phyloP scores from a whole-genome alignment of 1,139 yeast genomes.

The Kurtzmaniella quercitrusa region DNA sequence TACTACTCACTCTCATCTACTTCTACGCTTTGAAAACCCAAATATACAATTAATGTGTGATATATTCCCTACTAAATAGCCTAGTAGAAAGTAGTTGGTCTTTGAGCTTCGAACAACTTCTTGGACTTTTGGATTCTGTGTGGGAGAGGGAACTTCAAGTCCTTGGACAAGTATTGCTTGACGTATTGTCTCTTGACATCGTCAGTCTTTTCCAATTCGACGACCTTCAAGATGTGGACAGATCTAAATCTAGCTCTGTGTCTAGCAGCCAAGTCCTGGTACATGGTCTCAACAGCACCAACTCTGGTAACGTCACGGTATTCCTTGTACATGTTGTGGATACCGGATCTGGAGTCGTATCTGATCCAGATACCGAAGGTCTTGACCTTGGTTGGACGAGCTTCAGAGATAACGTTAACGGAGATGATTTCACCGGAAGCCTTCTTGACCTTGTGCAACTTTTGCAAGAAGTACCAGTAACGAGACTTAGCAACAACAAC shows the following conservation, averaged over 20 bases:
- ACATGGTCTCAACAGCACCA: slow-evolving; percentile 97
- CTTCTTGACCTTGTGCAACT: slow-evolving; percentile 99
- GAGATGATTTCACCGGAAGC: slow-evolving; percentile 99
- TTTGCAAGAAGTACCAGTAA: slow-evolving; percentile 99
- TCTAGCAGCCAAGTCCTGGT: slow-evolving; percentile 99
- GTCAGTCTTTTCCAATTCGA: slow-evolving; percentile 94
- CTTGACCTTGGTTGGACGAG: slow-evolving; percentile 98
- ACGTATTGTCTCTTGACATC: slow-evolving; percentile 99
- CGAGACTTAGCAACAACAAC: slow-evolving; percentile 99
- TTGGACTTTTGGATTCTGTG: slow-evolving; percentile 96
- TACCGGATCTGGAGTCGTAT: slow-evolving; percentile 99
- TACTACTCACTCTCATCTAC: background rate
- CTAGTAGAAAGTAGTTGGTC: slow-evolving; percentile 97
- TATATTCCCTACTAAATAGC: slow-evolving; percentile 8
- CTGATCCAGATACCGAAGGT: slow-evolving; percentile 99
- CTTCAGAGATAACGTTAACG: slow-evolving; percentile 85
- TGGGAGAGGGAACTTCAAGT: slow-evolving; percentile 99
- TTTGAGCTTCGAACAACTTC: slow-evolving; percentile 84
- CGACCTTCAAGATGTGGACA: slow-evolving; percentile 97
- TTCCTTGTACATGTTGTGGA: slow-evolving; percentile 99
- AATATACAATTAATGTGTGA: slow-evolving; percentile 11
- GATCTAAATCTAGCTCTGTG: slow-evolving; percentile 99
- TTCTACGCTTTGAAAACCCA: slow-evolving; percentile 7
- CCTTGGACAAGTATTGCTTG: slow-evolving; percentile 93
- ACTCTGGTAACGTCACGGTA: slow-evolving; percentile 99